phyloP scores from a whole-genome alignment of 768 basidiomycete genomes.

The Artomyces pyxidatus region DNA sequence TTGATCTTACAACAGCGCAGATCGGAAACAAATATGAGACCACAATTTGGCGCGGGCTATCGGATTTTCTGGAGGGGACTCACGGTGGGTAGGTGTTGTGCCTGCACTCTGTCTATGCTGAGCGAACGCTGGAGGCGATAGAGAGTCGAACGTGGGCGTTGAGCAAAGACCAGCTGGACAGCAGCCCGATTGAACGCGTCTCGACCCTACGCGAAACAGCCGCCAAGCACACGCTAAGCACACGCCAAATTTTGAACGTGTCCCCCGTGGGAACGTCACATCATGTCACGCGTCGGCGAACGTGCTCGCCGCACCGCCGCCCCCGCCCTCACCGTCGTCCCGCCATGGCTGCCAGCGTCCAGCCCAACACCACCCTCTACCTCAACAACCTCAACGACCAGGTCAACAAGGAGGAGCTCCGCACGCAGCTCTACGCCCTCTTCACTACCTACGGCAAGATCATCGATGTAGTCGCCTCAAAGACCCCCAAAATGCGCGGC shows the following conservation, averaged over 20 bases:
- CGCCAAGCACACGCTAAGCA: background rate
- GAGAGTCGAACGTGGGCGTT: no score
- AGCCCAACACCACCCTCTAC: conserved; percentile 86
- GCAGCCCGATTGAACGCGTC: background rate
- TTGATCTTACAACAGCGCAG: background rate
- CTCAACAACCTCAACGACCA: conserved; percentile 91
- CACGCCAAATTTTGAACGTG: background rate
- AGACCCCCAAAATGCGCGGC: conserved; percentile 78
- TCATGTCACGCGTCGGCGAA: conserved; percentile 4
- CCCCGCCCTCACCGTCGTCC: background rate
- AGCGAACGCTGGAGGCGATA: no score
- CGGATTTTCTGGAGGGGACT: no score
- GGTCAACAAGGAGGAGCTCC: conserved; percentile 85
- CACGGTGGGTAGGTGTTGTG: no score
- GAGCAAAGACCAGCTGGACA: background rate
- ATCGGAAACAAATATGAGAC: background rate
- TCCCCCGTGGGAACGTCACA: background rate
- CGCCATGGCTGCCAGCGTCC: conserved; percentile 39
- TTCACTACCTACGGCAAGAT: conserved; percentile 93
- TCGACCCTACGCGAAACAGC: background rate
- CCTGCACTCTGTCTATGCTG: no score
- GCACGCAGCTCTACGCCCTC: conserved; percentile 72
- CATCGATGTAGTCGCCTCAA: conserved; percentile 88
- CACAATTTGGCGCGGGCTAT: background rate
- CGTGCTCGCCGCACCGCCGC: conserved; percentile 1